Evolutionary conservation across 805 yeast species (phyloP), one percentile per base, ranked within the genome.

Genomic region (Cyberlindnera suaveolens): DNA sequence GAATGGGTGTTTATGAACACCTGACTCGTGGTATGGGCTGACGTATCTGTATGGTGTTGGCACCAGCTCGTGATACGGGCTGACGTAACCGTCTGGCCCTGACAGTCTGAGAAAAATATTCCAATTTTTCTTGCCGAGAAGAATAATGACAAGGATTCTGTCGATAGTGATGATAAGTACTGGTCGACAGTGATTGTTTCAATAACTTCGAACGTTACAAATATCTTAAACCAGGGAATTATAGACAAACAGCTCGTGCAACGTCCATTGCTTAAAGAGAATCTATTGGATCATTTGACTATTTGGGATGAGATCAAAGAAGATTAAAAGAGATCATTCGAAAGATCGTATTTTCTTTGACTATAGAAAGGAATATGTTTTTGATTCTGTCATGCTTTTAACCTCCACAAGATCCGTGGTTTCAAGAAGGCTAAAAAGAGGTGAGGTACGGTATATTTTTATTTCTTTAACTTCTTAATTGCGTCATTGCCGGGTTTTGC

Each of bases 351-450:
- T 43, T 13, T 9, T 33, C 5, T 51, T 54, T 39, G 52, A 50
- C 33, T 36, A 47, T n/a, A n/a, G n/a, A n/a, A 57, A 54, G 27
- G 47, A 53, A n/a, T 56, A 37, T 41, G 56, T 58, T 4, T 53
- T 54, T 38, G 52, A 54, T 36, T 20, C 45, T 1, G 51, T 53
- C 15, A 43, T 31, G 26, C 44, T 51, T 11, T 26, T 43, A 6
- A 19, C 19, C 3, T 48, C 14, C 29, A 16, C 30, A 45, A 34
- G 32, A 41, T 27, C 19, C 6, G 15, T 14, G 6, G 26, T 34
- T 8, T 16, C 7, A 14, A 6, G 31, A 17, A 36, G 8, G 23
- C 9, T 6, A 27, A 19, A 31, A 31, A n/a, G 8, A 6, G 33
- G 9, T 31, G 16, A 31, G 8, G 16, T 23, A 9, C 2, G 11